phyloP scores from a whole-genome alignment of 176 grass and related monocot genomes.

The Musa troglodytarum region DNA sequence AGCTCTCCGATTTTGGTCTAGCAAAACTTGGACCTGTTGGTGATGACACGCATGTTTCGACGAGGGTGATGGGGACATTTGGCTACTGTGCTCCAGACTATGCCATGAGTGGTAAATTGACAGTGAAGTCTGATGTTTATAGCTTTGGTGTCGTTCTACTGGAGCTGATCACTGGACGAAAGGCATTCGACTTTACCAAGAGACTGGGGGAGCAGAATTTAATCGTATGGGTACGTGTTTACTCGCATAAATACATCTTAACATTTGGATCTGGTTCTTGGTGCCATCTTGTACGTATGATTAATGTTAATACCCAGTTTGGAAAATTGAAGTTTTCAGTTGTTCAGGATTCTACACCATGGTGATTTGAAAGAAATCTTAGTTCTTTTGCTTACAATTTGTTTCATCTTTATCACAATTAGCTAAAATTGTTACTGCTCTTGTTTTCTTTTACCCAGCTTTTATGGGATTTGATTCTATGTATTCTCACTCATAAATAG shows the following conservation, averaged over 20 bases:
- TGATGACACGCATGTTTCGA: conserved; percentile 23
- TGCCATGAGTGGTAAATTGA: conserved; percentile 21
- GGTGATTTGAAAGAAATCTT: not conserved
- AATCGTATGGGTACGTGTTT: conserved; percentile 20
- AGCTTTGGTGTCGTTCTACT: conserved; percentile 28
- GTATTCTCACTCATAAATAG: no score
- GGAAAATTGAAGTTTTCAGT: not conserved
- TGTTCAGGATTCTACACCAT: not conserved
- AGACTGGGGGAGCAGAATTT: conserved; percentile 14
- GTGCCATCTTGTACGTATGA: not conserved
- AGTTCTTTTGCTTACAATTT: not conserved
- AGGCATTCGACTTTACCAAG: conserved; percentile 19
- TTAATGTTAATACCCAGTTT: not conserved
- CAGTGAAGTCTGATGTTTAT: conserved; percentile 22
- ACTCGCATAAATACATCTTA: not conserved
- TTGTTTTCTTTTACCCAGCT: no score
- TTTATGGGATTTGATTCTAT: no score
- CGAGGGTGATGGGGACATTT: conserved; percentile 22
- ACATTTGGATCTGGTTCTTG: not conserved
- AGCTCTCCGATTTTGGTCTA: conserved; percentile 25
- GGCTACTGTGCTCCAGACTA: conserved; percentile 26
- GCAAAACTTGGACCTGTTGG: conserved; percentile 19
- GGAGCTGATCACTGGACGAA: conserved; percentile 17
- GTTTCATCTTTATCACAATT: not conserved
- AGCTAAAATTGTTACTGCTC: no score